phyloP scores from a whole-genome alignment of 768 basidiomycete genomes.

The Pleurotus tuber-regium region DNA sequence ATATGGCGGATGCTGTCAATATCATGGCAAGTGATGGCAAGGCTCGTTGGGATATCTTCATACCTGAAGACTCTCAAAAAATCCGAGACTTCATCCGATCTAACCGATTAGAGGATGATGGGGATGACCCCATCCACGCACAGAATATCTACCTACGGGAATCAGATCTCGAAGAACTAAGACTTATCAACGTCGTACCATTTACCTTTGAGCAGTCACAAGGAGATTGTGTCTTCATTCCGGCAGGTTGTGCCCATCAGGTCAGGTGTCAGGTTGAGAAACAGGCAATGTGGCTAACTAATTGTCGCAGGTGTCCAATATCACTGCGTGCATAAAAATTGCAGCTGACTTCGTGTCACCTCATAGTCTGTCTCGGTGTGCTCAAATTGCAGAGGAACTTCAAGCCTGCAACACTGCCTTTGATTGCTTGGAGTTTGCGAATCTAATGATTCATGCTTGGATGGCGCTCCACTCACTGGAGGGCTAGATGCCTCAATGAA shows the following conservation, averaged over 20 bases:
- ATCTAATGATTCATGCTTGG: neutral
- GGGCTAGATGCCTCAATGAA: too few relatives aligned
- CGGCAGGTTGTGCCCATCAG: slow-evolving; percentile 34
- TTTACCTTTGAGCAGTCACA: slow-evolving; percentile 66
- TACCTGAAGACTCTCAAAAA: neutral
- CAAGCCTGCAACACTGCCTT: neutral
- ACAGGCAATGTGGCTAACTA: neutral
- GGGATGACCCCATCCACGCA: slow-evolving; percentile 5
- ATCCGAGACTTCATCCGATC: slow-evolving; percentile 15
- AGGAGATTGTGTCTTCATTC: slow-evolving; percentile 78
- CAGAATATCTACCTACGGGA: neutral
- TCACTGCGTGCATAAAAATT: neutral
- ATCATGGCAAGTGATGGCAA: slow-evolving; percentile 6
- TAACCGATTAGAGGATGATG: neutral
- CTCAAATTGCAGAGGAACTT: neutral
- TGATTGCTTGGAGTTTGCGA: neutral
- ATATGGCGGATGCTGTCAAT: slow-evolving; percentile 7
- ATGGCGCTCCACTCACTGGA: too few relatives aligned
- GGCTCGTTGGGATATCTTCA: slow-evolving; percentile 7
- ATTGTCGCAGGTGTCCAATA: slow-evolving; percentile 2
- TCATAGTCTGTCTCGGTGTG: neutral
- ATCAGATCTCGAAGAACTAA: neutral
- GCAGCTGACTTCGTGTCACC: slow-evolving; percentile 2
- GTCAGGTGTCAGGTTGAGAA: slow-evolving; percentile 15
- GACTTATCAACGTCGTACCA: slow-evolving; percentile 40